phyloP scores from a whole-genome alignment of 352 stramenopile species.

The Pythium pectinolyticum region DNA sequence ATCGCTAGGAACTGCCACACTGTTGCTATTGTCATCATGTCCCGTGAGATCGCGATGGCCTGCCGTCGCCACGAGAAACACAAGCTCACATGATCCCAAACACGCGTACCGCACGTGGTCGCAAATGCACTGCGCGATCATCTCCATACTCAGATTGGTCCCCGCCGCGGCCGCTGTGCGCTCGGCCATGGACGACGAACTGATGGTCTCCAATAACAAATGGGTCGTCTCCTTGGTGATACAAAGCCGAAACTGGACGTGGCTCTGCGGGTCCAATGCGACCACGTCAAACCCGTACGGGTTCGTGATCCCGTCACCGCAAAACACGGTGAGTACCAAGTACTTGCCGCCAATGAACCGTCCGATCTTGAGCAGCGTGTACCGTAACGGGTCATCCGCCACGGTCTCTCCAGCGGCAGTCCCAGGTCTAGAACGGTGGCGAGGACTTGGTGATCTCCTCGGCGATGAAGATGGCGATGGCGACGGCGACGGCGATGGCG shows the following conservation, averaged over 20 bases:
- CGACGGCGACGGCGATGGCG: too few species aligned
- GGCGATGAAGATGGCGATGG: neutral
- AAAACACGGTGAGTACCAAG: constrained; percentile 67
- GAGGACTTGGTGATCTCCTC: neutral
- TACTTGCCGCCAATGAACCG: constrained; percentile 68
- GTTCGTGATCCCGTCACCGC: constrained; percentile 59
- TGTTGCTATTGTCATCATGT: neutral
- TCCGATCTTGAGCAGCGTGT: constrained; percentile 64
- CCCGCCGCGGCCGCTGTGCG: constrained; percentile 58
- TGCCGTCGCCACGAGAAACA: constrained; percentile 45
- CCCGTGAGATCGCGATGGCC: too few species aligned
- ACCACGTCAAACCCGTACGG: constrained; percentile 74
- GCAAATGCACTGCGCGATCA: constrained; percentile 62
- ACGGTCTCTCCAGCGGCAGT: neutral
- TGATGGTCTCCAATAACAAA: constrained; percentile 54
- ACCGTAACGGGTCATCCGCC: constrained; percentile 31
- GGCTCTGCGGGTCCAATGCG: constrained; percentile 45
- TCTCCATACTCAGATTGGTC: constrained; percentile 71
- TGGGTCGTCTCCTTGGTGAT: constrained; percentile 68
- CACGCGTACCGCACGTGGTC: constrained; percentile 55
- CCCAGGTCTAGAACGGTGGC: too few species aligned
- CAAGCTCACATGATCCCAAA: constrained; percentile 46
- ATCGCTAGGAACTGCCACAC: constrained; percentile 15
- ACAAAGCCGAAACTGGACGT: constrained; percentile 50
- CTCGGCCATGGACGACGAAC: constrained; percentile 52